Evolutionary conservation across 2,329 filamentous ascomycete genomes (phyloP).

Genomic region (Xylaria sp.): DNA sequence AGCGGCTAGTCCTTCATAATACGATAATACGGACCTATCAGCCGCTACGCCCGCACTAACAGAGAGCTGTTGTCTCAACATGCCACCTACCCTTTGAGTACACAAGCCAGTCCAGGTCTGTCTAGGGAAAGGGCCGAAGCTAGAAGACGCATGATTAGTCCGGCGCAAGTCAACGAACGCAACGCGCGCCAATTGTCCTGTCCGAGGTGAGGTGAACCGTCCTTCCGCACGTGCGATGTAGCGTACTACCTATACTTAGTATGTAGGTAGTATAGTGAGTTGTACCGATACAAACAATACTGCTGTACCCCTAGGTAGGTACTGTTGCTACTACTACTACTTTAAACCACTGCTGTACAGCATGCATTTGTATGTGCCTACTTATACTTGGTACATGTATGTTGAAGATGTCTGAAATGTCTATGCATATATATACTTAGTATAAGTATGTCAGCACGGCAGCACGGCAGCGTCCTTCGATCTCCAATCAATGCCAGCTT

Average conservation of each 20-base stretch:
- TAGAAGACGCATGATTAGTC: slow-evolving; percentile 21
- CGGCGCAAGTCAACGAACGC: slow-evolving; percentile 9
- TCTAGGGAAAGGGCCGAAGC: slow-evolving; percentile 33
- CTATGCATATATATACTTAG: not conserved
- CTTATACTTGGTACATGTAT: not conserved
- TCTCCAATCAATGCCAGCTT: slow-evolving; percentile 10
- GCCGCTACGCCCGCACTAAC: slow-evolving; percentile 9
- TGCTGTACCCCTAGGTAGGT: too few species aligned
- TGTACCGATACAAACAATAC: not conserved
- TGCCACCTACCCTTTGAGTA: slow-evolving; percentile 25
- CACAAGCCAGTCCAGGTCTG: not conserved
- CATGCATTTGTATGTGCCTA: not conserved
- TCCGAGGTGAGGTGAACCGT: not conserved
- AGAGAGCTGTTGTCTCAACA: slow-evolving; percentile 8
- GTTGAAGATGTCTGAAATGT: too few species aligned
- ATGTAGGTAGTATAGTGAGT: not conserved
- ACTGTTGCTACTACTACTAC: too few species aligned
- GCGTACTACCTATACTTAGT: not conserved
- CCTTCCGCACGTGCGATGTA: slow-evolving; percentile 5
- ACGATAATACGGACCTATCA: slow-evolving; percentile 29
- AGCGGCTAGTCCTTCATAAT: slow-evolving; percentile 23
- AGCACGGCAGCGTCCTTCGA: not conserved
- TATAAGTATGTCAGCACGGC: not conserved
- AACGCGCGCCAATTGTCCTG: not conserved
- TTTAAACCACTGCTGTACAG: too few species aligned